Evolutionary conservation across 1,284 basidiomycete genomes (phyloP).

Genomic region (Fomitopsis palustris): DNA sequence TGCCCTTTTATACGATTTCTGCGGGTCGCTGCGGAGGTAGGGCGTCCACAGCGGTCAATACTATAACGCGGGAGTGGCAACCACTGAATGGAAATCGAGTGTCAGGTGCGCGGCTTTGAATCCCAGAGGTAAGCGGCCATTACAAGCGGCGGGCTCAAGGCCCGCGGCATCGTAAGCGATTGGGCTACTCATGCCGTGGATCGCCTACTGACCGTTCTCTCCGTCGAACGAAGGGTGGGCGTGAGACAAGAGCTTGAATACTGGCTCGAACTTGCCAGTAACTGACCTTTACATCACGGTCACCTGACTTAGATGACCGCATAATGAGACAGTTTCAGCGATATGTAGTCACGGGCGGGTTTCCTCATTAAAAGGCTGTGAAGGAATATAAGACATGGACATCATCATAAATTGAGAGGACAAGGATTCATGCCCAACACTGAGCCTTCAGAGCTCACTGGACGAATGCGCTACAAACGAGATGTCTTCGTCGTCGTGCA

Average conservation of each 20-base stretch:
- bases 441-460: slow-evolving; percentile 2
- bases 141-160: not conserved
- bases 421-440: not conserved
- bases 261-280: not conserved
- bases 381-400: no score
- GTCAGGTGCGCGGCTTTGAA: not conserved
- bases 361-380: no score
- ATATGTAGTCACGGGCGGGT: no score
- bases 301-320: no score
- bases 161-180: not conserved
- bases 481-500: slow-evolving; percentile 63
- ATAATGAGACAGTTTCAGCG: no score
- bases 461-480: slow-evolving; percentile 18
- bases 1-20: not conserved
- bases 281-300: no score
- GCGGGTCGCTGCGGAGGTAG: not conserved
- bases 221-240: not conserved
- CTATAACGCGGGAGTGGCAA: not conserved
- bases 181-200: not conserved
- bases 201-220: not conserved
- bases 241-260: no score
- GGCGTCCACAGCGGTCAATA: no score
- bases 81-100: not conserved
- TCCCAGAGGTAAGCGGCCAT: not conserved
- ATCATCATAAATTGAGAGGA: no score